phyloP scores from a whole-genome alignment of 768 basidiomycete genomes.

The Cytidiella melzeri region DNA sequence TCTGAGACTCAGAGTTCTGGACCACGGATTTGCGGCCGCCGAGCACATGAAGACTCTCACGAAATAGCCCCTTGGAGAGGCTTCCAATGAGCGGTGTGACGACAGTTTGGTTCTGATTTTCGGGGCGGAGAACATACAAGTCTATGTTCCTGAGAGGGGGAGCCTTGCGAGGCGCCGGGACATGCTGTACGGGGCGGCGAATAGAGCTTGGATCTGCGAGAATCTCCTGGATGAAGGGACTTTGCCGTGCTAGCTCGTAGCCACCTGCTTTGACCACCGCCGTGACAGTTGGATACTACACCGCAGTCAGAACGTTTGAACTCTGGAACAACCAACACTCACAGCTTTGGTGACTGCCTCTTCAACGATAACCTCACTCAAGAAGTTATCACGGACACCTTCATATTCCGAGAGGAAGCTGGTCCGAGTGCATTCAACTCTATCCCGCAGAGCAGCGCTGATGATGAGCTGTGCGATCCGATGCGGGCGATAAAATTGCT shows the following conservation, averaged over 20 bases:
- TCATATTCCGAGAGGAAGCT: slow-evolving; percentile 26
- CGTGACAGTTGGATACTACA: not conserved
- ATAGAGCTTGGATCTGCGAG: not conserved
- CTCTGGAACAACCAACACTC: not conserved
- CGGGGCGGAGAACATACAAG: slow-evolving; percentile 45
- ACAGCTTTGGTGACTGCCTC: not conserved
- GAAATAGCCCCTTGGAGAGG: slow-evolving; percentile 46
- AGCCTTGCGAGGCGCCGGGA: not conserved
- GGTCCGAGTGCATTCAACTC: slow-evolving; percentile 24
- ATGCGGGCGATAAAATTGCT: slow-evolving; percentile 45
- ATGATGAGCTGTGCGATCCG: slow-evolving; percentile 46
- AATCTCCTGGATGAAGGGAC: not conserved
- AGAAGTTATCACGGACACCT: slow-evolving; percentile 32
- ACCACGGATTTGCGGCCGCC: slow-evolving; percentile 31
- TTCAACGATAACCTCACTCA: slow-evolving; percentile 1
- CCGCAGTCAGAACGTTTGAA: not conserved
- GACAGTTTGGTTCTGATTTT: slow-evolving; percentile 49
- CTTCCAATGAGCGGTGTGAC: slow-evolving; percentile 56
- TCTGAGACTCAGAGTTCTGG: not conserved
- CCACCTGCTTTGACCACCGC: not conserved
- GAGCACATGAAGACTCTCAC: slow-evolving; percentile 48
- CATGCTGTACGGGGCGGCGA: not conserved
- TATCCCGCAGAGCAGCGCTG: not conserved
- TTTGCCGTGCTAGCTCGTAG: not conserved
- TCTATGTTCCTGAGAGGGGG: slow-evolving; percentile 41